Conservation (phyloP, 768 basidiomycete species). For the Paxillus involutus region DNA sequence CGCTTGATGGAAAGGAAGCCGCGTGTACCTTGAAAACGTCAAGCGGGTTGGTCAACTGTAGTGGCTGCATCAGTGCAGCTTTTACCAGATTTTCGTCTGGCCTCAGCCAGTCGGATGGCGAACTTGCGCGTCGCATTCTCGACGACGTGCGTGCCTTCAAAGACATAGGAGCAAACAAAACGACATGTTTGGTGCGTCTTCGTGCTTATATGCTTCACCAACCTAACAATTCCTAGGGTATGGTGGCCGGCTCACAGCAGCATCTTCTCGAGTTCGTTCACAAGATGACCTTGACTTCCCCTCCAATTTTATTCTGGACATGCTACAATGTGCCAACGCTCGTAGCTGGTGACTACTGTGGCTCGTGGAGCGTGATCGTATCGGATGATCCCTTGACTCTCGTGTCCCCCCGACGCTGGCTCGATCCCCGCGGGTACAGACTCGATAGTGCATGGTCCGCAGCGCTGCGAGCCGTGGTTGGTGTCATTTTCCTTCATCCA, state of each 20-base stretch:
- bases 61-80: conserved; percentile 25
- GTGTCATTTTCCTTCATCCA: conserved; percentile 66
- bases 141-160: conserved; percentile 11
- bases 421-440: conserved; percentile 65
- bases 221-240: conserved; percentile 10
- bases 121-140: conserved; percentile 17
- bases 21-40: conserved; percentile 43
- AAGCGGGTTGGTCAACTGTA: conserved; percentile 32
- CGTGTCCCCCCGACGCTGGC: conserved; percentile 72
- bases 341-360: conserved; percentile 52
- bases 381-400: conserved; percentile 45
- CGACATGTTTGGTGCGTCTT: conserved; percentile 31
- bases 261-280: conserved; percentile 35
- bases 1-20: conserved; percentile 40
- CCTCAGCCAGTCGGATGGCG: conserved; percentile 21
- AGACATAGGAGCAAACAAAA: conserved; percentile 29
- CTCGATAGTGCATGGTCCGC: conserved; percentile 68
- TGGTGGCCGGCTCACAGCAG: conserved; percentile 15
- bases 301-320: conserved; percentile 65
- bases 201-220: neutral
- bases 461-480: conserved; percentile 67
- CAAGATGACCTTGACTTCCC: conserved; percentile 42
- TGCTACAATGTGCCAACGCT: conserved; percentile 61
- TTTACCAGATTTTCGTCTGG: conserved; percentile 19
- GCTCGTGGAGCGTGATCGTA: conserved; percentile 56